These are phyloP conservation scores for Chamaecyparis obtusa DNA, from an alignment of 75 land plant species.

Conservation along the genomic window DNA sequence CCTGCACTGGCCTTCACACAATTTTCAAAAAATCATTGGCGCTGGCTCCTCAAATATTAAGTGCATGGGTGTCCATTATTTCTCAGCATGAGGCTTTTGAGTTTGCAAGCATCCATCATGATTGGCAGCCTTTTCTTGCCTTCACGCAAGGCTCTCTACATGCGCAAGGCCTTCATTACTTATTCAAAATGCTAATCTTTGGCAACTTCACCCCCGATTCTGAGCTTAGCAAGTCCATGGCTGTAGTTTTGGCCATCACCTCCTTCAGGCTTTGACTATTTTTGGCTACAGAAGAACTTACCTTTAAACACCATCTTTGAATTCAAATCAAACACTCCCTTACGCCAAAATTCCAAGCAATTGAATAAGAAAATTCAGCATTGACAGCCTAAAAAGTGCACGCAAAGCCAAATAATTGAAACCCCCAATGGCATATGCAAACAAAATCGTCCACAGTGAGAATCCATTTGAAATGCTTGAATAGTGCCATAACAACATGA, in stretches of 20 bases:
- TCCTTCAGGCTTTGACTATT: conserved; percentile 3
- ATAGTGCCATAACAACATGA: not conserved
- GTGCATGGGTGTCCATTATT: too few relatives aligned
- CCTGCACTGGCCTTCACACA: too few relatives aligned
- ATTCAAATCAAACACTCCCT: not conserved
- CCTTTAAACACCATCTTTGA: conserved; percentile 68
- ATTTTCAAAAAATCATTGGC: too few relatives aligned
- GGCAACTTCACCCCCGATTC: too few relatives aligned
- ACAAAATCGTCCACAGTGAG: not conserved
- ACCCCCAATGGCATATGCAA: not conserved
- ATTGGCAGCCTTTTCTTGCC: too few relatives aligned
- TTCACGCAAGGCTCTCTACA: too few relatives aligned
- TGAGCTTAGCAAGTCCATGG: too few relatives aligned
- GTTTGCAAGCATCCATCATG: too few relatives aligned
- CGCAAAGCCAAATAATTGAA: not conserved
- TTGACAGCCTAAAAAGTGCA: not conserved
- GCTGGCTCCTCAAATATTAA: too few relatives aligned
- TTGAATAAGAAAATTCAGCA: not conserved
- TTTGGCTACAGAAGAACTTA: conserved; percentile 52
- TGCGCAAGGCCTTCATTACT: too few relatives aligned
- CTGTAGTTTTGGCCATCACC: conserved; percentile 4
- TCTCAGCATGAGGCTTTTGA: too few relatives aligned
- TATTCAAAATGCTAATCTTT: too few relatives aligned
- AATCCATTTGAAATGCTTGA: not conserved
- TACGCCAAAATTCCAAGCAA: not conserved